A percentile compares a stretch with the other conserved stretches of the same genome.
phyloP scores from a whole-genome alignment of 1,284 basidiomycete genomes.

The Rhodotorula sp. region DNA sequence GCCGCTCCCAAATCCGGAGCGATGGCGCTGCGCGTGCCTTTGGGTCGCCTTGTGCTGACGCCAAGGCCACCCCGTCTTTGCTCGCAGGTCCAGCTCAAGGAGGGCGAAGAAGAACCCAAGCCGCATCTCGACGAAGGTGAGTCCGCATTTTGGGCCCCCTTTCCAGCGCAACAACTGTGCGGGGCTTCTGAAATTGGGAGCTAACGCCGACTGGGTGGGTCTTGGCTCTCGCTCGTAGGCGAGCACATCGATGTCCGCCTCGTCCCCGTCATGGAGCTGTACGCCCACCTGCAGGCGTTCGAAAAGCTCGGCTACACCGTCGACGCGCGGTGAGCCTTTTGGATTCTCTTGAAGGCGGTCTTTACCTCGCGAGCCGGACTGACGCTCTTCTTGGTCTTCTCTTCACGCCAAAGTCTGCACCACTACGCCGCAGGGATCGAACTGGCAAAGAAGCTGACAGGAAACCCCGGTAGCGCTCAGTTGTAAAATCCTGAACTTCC shows the following conservation, averaged over 20 bases:
- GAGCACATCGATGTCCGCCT: conserved; percentile 68
- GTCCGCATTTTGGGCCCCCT: conserved; percentile 7
- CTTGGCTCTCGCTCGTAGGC: background rate
- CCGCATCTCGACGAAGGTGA: conserved; percentile 76
- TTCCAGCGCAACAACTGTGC: too few relatives aligned
- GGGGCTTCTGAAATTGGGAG: too few relatives aligned
- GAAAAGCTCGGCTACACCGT: conserved; percentile 64
- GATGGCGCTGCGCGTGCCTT: too few relatives aligned
- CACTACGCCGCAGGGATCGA: conserved; percentile 71
- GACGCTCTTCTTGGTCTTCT: too few relatives aligned
- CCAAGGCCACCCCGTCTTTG: too few relatives aligned
- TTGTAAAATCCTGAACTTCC: background rate
- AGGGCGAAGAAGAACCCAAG: conserved; percentile 57
- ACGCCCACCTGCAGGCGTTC: conserved; percentile 65
- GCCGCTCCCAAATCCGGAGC: background rate
- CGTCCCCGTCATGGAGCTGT: conserved; percentile 65
- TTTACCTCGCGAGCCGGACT: background rate
- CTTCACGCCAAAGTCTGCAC: conserved; percentile 51
- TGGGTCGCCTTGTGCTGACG: too few relatives aligned
- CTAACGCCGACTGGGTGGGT: too few relatives aligned
- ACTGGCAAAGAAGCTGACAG: conserved; percentile 11
- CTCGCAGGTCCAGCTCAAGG: conserved; percentile 57
- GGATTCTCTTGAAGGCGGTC: background rate
- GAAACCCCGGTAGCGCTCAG: background rate
- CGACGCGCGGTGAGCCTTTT: conserved; percentile 59